These are phyloP conservation scores for Fraxinus latifolia DNA, from an alignment of 305 asterid genomes.

Conservation along the genomic window DNA sequence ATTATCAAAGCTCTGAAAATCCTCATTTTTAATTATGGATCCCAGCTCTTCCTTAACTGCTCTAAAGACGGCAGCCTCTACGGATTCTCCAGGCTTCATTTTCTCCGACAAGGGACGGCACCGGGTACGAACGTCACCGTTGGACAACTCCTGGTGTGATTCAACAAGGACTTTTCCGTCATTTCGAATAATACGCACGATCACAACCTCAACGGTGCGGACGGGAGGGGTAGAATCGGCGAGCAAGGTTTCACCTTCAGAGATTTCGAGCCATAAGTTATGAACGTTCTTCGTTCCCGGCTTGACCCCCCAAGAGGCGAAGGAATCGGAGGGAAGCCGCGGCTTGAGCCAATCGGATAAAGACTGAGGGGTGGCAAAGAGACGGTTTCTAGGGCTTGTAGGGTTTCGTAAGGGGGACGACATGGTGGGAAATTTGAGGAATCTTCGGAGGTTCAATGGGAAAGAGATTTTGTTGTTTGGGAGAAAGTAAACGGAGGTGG, in stretches of 20 bases:
- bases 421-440: slow-evolving; percentile 55
- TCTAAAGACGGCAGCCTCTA: slow-evolving; percentile 65
- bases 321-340: slow-evolving; percentile 60
- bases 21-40: slow-evolving; percentile 26
- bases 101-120: slow-evolving; percentile 85
- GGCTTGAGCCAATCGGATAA: slow-evolving; percentile 90
- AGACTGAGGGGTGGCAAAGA: slow-evolving; percentile 72
- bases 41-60: slow-evolving; percentile 91
- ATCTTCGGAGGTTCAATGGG: slow-evolving; percentile 49
- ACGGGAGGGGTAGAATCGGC: slow-evolving; percentile 76
- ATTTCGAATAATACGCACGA: slow-evolving; percentile 55
- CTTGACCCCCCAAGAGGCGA: slow-evolving; percentile 88
- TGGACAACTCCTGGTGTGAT: slow-evolving; percentile 80
- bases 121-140: slow-evolving; percentile 59
- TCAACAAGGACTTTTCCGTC: slow-evolving; percentile 65
- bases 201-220: slow-evolving; percentile 71
- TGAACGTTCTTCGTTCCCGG: slow-evolving; percentile 89
- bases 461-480: slow-evolving; percentile 43
- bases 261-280: slow-evolving; percentile 80
- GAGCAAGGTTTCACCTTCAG: slow-evolving; percentile 67
- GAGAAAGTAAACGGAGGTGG: slow-evolving; percentile 37
- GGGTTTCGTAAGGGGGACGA: slow-evolving; percentile 34
- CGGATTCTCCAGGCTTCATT: slow-evolving; percentile 86
- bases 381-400: slow-evolving; percentile 33
- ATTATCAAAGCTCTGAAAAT: background rate